phyloP scores from a whole-genome alignment of 2,329 filamentous ascomycete genomes.

The Stagonosporopsis rhizophila region DNA sequence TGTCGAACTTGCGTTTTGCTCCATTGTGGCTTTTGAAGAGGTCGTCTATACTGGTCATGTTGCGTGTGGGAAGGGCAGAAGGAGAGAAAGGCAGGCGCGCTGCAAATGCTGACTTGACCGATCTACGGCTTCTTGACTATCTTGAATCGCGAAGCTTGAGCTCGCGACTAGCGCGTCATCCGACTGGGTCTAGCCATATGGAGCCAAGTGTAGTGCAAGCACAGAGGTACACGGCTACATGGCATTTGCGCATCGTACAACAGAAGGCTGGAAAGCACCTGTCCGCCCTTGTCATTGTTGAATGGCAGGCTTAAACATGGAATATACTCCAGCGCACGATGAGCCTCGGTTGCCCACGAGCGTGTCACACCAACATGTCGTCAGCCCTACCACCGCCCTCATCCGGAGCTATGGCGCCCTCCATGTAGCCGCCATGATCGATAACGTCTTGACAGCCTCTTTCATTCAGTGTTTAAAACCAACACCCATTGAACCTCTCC shows the following conservation, averaged over 20 bases:
- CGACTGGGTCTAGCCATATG: background rate
- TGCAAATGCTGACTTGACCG: background rate
- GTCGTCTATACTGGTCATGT: slow-evolving; percentile 68
- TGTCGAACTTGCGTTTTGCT: slow-evolving; percentile 68
- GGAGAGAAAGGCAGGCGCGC: background rate
- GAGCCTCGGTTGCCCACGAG: background rate
- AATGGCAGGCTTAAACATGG: background rate
- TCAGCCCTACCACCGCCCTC: background rate
- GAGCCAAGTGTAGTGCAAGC: background rate
- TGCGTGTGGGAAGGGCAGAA: background rate
- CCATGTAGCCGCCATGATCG: background rate
- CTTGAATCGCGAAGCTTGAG: slow-evolving; percentile 12
- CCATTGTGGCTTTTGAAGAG: slow-evolving; percentile 66
- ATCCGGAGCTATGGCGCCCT: background rate
- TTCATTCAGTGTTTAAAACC: background rate
- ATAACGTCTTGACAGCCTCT: background rate
- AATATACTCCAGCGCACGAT: background rate
- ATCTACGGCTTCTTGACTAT: background rate
- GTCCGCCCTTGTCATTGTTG: background rate
- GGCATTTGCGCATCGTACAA: background rate
- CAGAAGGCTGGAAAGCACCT: background rate
- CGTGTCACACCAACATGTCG: background rate
- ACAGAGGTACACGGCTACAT: background rate
- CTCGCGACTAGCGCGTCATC: slow-evolving; percentile 8
- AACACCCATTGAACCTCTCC: background rate